These are phyloP conservation scores for Porcisia deanei DNA, from an alignment of 208 protist genomes.

Conservation along the genomic window DNA sequence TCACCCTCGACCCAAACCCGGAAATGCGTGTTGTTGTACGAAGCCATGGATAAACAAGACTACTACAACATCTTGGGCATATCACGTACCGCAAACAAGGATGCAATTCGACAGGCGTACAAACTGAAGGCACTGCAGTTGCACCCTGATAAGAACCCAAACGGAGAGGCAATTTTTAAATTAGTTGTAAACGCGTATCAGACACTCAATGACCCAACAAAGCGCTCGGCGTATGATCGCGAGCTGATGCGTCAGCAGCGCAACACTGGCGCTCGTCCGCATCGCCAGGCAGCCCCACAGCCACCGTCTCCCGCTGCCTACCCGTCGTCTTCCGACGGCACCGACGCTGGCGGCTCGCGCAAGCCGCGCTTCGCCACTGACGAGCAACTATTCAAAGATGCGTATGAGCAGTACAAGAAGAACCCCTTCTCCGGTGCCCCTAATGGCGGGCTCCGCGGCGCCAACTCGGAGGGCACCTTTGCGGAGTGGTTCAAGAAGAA, in stretches of 20 bases:
- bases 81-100: constrained; percentile 60
- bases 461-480: constrained; percentile 55
- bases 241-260: constrained; percentile 55
- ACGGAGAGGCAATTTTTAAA: constrained; percentile 84
- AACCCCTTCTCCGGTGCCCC: constrained; percentile 34
- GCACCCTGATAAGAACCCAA: constrained; percentile 91
- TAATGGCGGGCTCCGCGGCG: constrained; percentile 41
- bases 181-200: constrained; percentile 84
- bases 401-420: constrained; percentile 80
- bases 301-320: constrained; percentile 8
- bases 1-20: neutral
- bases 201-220: constrained; percentile 66
- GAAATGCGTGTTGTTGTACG: constrained; percentile 4
- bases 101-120: constrained; percentile 86
- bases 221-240: constrained; percentile 76
- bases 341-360: constrained; percentile 19
- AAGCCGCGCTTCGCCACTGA: constrained; percentile 52
- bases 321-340: neutral
- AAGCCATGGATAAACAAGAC: constrained; percentile 57
- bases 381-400: constrained; percentile 81
- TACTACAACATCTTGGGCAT: constrained; percentile 82
- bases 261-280: constrained; percentile 21
- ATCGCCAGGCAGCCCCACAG: constrained; percentile 7
- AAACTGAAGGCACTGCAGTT: constrained; percentile 78
- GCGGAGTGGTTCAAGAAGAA: constrained; percentile 85